Conservation (phyloP, 139 green algal genomes). For the Bryopsis sp. region DNA sequence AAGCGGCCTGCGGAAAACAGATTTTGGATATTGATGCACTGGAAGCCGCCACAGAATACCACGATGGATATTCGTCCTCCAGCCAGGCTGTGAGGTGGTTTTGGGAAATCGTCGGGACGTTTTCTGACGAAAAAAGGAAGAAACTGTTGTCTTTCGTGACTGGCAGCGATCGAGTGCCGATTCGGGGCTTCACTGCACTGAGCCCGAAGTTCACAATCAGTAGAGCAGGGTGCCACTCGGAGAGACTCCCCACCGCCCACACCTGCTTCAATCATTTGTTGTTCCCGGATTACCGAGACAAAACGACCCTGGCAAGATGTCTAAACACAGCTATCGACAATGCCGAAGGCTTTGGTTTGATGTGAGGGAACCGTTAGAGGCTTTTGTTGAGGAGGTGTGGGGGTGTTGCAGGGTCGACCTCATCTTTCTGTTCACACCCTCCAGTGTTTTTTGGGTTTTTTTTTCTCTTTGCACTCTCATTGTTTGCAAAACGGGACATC, state of each 20-base stretch:
- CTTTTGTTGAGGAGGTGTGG: not conserved
- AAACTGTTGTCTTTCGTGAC: constrained; percentile 39
- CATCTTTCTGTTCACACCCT: too few species aligned
- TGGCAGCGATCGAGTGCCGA: constrained; percentile 36
- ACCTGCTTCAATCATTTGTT: constrained; percentile 92
- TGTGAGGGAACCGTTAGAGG: constrained; percentile 12
- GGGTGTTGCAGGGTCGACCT: too few species aligned
- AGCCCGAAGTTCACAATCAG: constrained; percentile 25
- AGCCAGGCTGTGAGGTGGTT: not conserved
- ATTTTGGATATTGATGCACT: constrained; percentile 68
- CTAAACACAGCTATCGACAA: constrained; percentile 65
- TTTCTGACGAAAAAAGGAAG: constrained; percentile 29
- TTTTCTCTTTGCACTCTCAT: too few species aligned
- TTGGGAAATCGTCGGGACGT: constrained; percentile 19
- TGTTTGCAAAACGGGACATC: too few species aligned
- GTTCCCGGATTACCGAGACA: constrained; percentile 62
- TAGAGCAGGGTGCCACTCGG: constrained; percentile 23
- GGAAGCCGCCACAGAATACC: constrained; percentile 31
- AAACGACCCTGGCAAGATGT: constrained; percentile 28
- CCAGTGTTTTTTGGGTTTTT: too few species aligned
- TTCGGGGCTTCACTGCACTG: constrained; percentile 36
- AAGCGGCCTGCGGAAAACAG: constrained; percentile 61
- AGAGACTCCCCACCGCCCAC: constrained; percentile 70
- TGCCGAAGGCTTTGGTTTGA: constrained; percentile 66
- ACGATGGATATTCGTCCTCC: constrained; percentile 17